Evolutionary conservation across 2,329 filamentous ascomycete genomes (phyloP).

Genomic region (Diaporthe sp.): DNA sequence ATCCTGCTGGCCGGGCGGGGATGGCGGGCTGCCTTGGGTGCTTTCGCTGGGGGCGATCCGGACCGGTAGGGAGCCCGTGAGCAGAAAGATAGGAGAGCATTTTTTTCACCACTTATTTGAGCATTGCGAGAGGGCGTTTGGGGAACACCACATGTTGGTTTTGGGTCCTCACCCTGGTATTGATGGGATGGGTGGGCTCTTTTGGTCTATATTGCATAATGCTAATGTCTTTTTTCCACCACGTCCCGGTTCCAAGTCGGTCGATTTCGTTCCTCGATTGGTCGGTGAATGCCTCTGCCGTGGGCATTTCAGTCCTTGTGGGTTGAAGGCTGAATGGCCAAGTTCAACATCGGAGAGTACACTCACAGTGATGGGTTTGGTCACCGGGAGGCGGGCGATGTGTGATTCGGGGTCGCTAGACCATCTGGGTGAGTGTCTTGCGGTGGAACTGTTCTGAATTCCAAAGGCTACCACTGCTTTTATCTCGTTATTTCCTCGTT

Average conservation of each 20-base stretch:
- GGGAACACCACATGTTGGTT: not conserved
- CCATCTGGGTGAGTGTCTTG: no score
- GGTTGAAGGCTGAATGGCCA: not conserved
- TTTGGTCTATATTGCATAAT: conserved; percentile 35
- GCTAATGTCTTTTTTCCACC: conserved; percentile 11
- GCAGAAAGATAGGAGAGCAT: not conserved
- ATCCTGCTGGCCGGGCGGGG: no score
- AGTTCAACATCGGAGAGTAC: not conserved
- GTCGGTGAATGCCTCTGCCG: not conserved
- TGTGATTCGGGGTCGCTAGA: not conserved
- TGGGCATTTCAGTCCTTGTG: not conserved
- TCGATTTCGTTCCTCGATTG: no score
- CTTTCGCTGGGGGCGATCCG: no score
- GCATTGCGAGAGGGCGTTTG: not conserved
- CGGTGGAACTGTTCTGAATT: no score
- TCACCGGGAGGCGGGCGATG: not conserved
- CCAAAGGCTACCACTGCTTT: no score
- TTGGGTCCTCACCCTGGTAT: not conserved
- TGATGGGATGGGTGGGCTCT: not conserved
- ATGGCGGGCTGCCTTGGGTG: no score
- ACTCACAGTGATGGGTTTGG: not conserved
- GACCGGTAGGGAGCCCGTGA: not conserved
- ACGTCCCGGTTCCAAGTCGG: not conserved
- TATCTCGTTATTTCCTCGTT: no score
- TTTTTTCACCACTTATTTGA: not conserved